Percentiles rank a stretch among this genome's conserved stretches.
Conservation (phyloP, 2,329 filamentous ascomycete genomes). For the Bipolaris bicolor region DNA sequence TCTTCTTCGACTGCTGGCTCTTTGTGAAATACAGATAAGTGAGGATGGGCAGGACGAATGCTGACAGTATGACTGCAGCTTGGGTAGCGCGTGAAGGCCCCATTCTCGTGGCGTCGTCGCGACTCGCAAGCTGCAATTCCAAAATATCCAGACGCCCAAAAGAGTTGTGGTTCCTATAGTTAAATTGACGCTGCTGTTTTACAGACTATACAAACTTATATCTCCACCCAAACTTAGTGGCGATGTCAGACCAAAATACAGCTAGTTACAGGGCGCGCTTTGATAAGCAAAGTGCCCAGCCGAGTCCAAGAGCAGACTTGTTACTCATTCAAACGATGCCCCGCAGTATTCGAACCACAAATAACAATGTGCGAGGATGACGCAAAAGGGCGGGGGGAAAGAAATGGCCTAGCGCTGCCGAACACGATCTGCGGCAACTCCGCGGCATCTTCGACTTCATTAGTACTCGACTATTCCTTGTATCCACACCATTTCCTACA, state of each 20-base stretch:
- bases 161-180: neutral
- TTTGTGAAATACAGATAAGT: conserved; percentile 38
- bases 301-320: neutral
- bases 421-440: conserved; percentile 7
- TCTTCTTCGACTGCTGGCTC: conserved; percentile 16
- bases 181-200: neutral
- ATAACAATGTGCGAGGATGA: conserved; percentile 12
- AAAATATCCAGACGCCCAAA: neutral
- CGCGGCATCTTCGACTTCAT: conserved; percentile 1
- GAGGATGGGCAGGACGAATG: conserved; percentile 40
- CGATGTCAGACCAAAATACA: neutral
- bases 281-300: neutral
- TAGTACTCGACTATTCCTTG: neutral
- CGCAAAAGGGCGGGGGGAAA: conserved; percentile 11
- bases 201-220: neutral
- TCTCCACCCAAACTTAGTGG: neutral
- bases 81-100: conserved; percentile 32
- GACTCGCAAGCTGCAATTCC: neutral
- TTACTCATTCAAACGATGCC: conserved; percentile 1
- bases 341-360: conserved; percentile 5
- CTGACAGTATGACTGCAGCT: conserved; percentile 30
- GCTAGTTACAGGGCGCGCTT: conserved; percentile 2
- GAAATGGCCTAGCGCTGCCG: conserved; percentile 12
- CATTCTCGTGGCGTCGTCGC: conserved; percentile 24
- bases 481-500: neutral